Conservation (phyloP, 1,139 yeast genomes). For the Yamadazyma membranifaciens region DNA sequence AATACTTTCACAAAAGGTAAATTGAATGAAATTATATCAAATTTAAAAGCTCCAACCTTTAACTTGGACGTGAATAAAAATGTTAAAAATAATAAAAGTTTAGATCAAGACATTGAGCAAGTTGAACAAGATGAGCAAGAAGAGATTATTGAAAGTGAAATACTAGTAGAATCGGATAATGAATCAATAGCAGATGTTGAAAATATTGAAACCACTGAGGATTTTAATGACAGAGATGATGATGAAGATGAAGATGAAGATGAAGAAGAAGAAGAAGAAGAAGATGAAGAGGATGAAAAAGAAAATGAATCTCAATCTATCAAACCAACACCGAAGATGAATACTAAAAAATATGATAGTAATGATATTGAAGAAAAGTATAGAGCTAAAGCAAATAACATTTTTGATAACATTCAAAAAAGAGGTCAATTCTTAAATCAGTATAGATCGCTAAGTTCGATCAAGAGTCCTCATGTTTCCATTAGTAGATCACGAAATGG, state of each 20-base stretch:
- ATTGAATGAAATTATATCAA: conserved; percentile 31
- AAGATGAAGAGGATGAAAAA: not conserved
- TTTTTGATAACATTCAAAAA: conserved; percentile 40
- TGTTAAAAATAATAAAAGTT: conserved; percentile 22
- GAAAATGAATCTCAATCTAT: conserved; percentile 5
- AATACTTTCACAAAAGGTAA: conserved; percentile 44
- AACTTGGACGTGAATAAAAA: conserved; percentile 22
- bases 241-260: not conserved
- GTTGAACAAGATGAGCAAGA: not conserved
- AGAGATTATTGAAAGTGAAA: not conserved
- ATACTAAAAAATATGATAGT: conserved; percentile 31
- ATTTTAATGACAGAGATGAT: not conserved
- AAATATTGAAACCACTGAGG: not conserved
- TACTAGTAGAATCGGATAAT: not conserved
- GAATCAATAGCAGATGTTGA: not conserved
- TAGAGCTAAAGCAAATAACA: conserved; percentile 37
- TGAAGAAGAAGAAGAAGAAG: not conserved
- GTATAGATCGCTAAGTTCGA: conserved; percentile 4
- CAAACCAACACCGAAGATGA: conserved; percentile 22
- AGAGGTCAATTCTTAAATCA: conserved; percentile 21
- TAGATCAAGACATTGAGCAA: conserved; percentile 3
- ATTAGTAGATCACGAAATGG: conserved; percentile 6
- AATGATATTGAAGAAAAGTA: conserved; percentile 37
- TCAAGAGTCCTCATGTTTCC: conserved; percentile 8
- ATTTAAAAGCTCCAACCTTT: conserved; percentile 20